phyloP scores from a whole-genome alignment of 1,284 basidiomycete species.

The Cystobasidium sp. region DNA sequence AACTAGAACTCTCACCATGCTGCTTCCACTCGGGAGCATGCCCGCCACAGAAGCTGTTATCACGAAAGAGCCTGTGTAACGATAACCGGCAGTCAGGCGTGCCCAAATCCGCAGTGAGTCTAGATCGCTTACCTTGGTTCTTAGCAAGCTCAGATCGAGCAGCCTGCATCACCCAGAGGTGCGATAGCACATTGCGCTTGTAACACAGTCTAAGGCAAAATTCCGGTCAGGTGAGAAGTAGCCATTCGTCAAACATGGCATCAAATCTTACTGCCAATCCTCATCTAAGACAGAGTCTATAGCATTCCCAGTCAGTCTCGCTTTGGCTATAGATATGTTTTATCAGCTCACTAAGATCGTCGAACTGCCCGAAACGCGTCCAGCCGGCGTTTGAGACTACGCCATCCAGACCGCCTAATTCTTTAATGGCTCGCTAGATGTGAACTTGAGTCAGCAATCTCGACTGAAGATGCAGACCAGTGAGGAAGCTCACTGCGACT shows the following conservation, averaged over 20 bases:
- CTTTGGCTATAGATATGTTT: not conserved
- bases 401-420: constrained; percentile 48
- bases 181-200: constrained; percentile 48
- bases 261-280: constrained; percentile 46
- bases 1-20: too few species aligned
- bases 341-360: constrained; percentile 47
- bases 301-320: not conserved
- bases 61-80: constrained; percentile 42
- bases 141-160: constrained; percentile 46
- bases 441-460: too few species aligned
- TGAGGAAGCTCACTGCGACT: constrained; percentile 21
- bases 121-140: constrained; percentile 34
- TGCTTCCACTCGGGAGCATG: constrained; percentile 46
- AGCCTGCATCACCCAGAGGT: constrained; percentile 51
- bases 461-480: too few species aligned
- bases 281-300: constrained; percentile 47
- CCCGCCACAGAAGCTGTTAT: constrained; percentile 49
- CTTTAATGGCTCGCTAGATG: constrained; percentile 43
- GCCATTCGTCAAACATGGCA: not conserved
- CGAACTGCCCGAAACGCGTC: constrained; percentile 48
- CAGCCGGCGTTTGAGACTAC: constrained; percentile 50
- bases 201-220: constrained; percentile 35
- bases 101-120: not conserved
- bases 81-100: not conserved
- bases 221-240: not conserved